phyloP scores from a whole-genome alignment of 2,329 filamentous ascomycete genomes.

The Lasiodiplodia sp. region DNA sequence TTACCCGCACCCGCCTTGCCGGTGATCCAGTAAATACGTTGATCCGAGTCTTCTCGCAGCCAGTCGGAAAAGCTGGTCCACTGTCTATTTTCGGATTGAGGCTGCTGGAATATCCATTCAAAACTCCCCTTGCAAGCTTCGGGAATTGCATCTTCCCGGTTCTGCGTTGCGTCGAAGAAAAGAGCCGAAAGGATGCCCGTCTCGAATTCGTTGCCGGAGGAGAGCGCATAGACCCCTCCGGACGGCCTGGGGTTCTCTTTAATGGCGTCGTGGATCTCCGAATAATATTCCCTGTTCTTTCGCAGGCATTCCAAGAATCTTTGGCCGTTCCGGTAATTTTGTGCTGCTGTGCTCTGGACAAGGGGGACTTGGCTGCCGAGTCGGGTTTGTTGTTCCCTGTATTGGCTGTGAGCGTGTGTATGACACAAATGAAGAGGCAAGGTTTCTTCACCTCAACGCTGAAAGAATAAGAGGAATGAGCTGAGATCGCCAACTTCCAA shows the following conservation, averaged over 20 bases:
- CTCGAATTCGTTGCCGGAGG: conserved; percentile 14
- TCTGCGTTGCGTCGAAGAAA: not conserved
- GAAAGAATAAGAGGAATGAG: not conserved
- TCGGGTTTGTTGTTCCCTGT: not conserved
- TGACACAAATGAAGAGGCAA: not conserved
- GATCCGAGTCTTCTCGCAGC: not conserved
- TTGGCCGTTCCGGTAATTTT: not conserved
- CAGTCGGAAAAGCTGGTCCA: conserved; percentile 10
- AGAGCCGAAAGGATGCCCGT: conserved; percentile 3
- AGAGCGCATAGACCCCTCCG: not conserved
- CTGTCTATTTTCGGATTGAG: not conserved
- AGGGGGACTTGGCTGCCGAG: not conserved
- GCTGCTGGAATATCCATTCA: conserved; percentile 19
- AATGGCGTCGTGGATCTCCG: not conserved
- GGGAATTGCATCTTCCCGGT: not conserved
- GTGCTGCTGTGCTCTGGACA: not conserved
- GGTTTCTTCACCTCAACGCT: conserved; percentile 16
- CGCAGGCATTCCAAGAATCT: not conserved
- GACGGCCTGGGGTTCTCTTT: not conserved
- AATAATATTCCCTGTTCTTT: conserved; percentile 5
- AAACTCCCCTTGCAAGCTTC: not conserved
- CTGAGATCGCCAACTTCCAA: not conserved
- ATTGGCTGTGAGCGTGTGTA: not conserved
- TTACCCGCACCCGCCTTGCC: conserved; percentile 58
- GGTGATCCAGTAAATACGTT: conserved; percentile 42